Base-by-base conservation (phyloP, 306 rosid species). In the Trifolium repens region DNA sequence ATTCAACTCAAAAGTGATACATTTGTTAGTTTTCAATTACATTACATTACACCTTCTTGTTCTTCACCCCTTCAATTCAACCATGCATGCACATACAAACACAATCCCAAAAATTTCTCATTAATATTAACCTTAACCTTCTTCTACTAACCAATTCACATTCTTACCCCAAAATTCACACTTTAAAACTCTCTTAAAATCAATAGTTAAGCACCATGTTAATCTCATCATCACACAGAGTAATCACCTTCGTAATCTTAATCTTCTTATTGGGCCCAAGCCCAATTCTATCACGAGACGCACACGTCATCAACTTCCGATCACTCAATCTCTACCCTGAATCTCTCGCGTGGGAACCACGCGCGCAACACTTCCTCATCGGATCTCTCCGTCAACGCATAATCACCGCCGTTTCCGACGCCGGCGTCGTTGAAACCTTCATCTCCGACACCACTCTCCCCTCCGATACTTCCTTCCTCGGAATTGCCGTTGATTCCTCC, bases 301-400 rank as follows among this genome's bases (percentile, higher is more conserved):
- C 89, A 43, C 97, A 90, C 80, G 46, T 67, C 67, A 90, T 94
- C 86, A 74, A 78, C 73, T 91, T 94, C 78, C 88, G 88, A 6
- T 89, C 83, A 54, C 88, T 78, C 0, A 88, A 85, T 67, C 94
- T 94, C 73, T 94, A 86, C 69, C 97, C 96, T 0, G 91, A 91
- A 66, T 90, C 87, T 74, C 78, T 94, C 53, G 67, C 88, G 1
- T 94, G 89, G 88, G 97, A 94, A 68, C 80, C 89, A 30, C 73
- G 72, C 0, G 89, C 80, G 27, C 96, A 94, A 30, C 97, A 90
- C 83, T 94, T 91, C 80, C 78, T 94, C 79, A 84, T 88, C 42
- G 91, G 97, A 0, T 89, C 97, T 42, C 46, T 66, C 67, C 86
- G 49, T 16, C 78, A 82, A 13, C 90, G 94, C 58, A 69, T 46